phyloP scores from a whole-genome alignment of 768 basidiomycete species.

The Suillus plorans region DNA sequence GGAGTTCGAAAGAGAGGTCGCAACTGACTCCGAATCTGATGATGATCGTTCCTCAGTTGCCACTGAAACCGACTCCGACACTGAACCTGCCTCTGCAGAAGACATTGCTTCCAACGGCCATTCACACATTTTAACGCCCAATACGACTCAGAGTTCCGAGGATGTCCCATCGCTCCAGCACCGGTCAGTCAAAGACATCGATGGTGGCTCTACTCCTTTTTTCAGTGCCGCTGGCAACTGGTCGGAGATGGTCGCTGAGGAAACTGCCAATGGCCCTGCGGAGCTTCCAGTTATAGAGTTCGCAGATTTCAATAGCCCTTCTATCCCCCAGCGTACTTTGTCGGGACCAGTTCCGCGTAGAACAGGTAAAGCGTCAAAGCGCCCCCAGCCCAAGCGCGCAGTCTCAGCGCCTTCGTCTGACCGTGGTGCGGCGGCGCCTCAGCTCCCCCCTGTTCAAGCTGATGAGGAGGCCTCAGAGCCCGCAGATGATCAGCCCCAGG shows the following conservation, averaged over 20 bases:
- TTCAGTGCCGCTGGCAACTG: constrained; percentile 59
- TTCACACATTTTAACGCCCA: constrained; percentile 61
- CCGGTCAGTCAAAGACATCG: constrained; percentile 26
- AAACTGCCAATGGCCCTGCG: constrained; percentile 59
- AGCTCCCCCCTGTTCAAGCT: constrained; percentile 13
- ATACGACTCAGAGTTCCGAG: constrained; percentile 63
- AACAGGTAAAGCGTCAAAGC: constrained; percentile 40
- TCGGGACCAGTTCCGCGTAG: constrained; percentile 41
- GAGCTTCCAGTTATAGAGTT: constrained; percentile 83
- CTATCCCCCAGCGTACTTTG: constrained; percentile 36
- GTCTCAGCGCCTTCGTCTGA: constrained; percentile 34
- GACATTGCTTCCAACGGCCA: constrained; percentile 52
- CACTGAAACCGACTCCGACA: constrained; percentile 68
- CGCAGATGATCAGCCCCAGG: constrained; percentile 32
- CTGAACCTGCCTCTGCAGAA: constrained; percentile 61
- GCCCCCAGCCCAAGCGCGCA: constrained; percentile 34
- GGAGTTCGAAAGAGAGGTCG: constrained; percentile 70
- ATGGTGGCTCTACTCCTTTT: constrained; percentile 45
- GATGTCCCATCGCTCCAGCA: constrained; percentile 31
- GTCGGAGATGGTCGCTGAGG: constrained; percentile 86
- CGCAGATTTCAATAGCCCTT: constrained; percentile 48
- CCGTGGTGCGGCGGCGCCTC: constrained; percentile 17
- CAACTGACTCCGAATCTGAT: constrained; percentile 68
- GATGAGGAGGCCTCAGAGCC: constrained; percentile 12
- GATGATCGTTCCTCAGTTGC: constrained; percentile 58